phyloP scores from a whole-genome alignment of 2,329 filamentous ascomycete genomes.

The Colletotrichum salicis region DNA sequence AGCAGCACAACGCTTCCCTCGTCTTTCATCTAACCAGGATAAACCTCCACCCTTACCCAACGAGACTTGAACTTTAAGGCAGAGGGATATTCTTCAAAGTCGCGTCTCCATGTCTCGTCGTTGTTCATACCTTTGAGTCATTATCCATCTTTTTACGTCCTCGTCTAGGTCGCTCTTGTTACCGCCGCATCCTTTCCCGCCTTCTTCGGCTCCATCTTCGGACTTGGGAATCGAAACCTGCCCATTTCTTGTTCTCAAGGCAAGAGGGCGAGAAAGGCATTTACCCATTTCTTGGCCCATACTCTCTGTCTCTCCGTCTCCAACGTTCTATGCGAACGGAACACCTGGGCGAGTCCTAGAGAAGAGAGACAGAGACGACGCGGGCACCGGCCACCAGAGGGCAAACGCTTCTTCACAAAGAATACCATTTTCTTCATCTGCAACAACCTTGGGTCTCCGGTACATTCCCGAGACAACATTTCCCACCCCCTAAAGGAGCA shows the following conservation, averaged over 20 bases:
- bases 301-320: background rate
- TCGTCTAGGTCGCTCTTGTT: background rate
- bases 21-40: background rate
- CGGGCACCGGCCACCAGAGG: slow-evolving; percentile 17
- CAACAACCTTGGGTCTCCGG: slow-evolving; percentile 40
- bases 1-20: background rate
- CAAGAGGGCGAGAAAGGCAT: background rate
- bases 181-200: background rate
- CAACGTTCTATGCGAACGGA: slow-evolving; percentile 22
- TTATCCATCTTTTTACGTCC: slow-evolving; percentile 19
- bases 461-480: slow-evolving; percentile 55
- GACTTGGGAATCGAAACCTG: slow-evolving; percentile 20
- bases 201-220: slow-evolving; percentile 16
- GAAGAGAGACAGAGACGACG: slow-evolving; percentile 1
- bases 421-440: slow-evolving; percentile 28
- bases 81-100: slow-evolving; percentile 28
- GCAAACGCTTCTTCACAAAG: slow-evolving; percentile 35
- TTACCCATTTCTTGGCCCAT: background rate
- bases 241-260: slow-evolving; percentile 1
- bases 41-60: slow-evolving; percentile 20
- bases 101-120: slow-evolving; percentile 3
- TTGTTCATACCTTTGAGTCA: slow-evolving; percentile 7
- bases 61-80: slow-evolving; percentile 9
- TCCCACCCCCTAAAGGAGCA: slow-evolving; percentile 10
- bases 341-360: background rate